These are phyloP conservation scores for Candida mesenterica DNA, from an alignment of 1,139 yeast species.

Conservation along the genomic window DNA sequence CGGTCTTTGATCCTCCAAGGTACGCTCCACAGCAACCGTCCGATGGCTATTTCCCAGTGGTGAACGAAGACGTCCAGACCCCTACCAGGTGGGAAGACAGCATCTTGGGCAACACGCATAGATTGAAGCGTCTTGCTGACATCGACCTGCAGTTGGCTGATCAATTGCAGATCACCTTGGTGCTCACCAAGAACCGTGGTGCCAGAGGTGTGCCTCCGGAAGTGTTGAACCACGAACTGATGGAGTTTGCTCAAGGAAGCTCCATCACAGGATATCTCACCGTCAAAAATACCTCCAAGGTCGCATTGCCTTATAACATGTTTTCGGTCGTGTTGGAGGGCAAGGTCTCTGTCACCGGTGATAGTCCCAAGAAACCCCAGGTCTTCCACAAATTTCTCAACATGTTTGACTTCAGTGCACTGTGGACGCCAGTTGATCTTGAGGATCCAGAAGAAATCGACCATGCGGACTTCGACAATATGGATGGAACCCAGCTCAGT, in stretches of 20 bases:
- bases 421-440: constrained; percentile 20
- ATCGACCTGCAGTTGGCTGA: constrained; percentile 15
- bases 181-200: constrained; percentile 19
- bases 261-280: constrained; percentile 50
- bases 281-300: constrained; percentile 40
- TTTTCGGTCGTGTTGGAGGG: constrained; percentile 61
- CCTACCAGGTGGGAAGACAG: constrained; percentile 25
- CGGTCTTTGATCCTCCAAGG: constrained; percentile 22
- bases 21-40: constrained; percentile 16
- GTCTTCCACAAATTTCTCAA: constrained; percentile 24
- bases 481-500: constrained; percentile 24
- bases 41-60: constrained; percentile 10
- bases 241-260: constrained; percentile 23
- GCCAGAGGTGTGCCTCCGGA: constrained; percentile 17
- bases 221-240: constrained; percentile 14
- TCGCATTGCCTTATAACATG: constrained; percentile 52
- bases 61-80: constrained; percentile 6
- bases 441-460: constrained; percentile 13
- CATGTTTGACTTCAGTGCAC: constrained; percentile 29
- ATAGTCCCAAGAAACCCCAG: constrained; percentile 12
- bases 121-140: constrained; percentile 19
- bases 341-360: constrained; percentile 16
- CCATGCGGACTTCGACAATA: constrained; percentile 23
- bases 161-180: constrained; percentile 17
- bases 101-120: constrained; percentile 26